Base-by-base conservation (phyloP, 805 yeast genomes). In the Starmerella riodocensis region DNA sequence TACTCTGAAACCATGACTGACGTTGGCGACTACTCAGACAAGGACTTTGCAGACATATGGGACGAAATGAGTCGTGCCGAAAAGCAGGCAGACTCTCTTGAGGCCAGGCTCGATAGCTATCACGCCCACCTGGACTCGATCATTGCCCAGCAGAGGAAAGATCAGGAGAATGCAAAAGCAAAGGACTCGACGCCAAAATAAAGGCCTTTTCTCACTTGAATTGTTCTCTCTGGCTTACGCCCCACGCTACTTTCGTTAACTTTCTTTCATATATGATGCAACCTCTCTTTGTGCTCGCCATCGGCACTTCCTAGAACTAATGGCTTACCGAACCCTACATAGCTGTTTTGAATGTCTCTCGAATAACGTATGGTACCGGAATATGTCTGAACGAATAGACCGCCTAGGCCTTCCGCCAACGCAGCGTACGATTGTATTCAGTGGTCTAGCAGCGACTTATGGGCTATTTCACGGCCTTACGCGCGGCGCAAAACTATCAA, bases 401-500 rank as follows among this genome's bases (percentile, higher is more conserved):
- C 45, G 49, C 23, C 43, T 46, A 6, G 48, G 48, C 18, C 30
- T 46, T 16, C 22, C 25, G 28, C 43, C 48, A 5, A 16, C 21
- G 4, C 42, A 47, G 25, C 45, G 52, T 4, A 29, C 48, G 6
- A 11, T 46, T 6, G 32, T 47, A 8, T 29, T 40, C n/a, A 41
- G 40, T 7, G 34, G 49, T 13, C 34, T 50, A 18, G 50, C 50
- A 1, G 43, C 46, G 17, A 41, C 48, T 8, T 52, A 47, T 19
- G 63, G 63, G 3, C 43, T 59, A 1, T 32, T 53, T 19, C 46
- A 53, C 6, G 93, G 93, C 7, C 65, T 76, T 51, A 67, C 70
- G 39, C 60, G 65, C 13, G 88, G 88, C 3, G 71, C 72, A 50
- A 65, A 66, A 38, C 46, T 55, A 2, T 63, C 81, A 0, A 70